Evolutionary conservation across 2,329 filamentous ascomycete species (phyloP).

Genomic region (Ophiostoma pallidulum): DNA sequence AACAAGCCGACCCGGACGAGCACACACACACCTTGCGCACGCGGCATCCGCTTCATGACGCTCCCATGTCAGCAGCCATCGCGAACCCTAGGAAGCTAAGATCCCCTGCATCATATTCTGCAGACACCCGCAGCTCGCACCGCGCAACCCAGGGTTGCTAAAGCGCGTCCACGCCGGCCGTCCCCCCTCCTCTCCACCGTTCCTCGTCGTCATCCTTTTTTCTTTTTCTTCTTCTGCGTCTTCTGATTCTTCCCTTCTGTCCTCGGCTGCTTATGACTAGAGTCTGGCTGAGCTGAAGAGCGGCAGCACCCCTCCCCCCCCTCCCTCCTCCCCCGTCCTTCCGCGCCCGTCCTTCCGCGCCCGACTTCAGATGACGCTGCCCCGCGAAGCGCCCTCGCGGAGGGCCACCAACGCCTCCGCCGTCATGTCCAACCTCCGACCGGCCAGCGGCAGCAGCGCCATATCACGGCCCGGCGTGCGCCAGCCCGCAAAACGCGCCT

Average conservation of each 20-base stretch:
- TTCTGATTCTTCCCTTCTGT: background rate
- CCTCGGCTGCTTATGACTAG: background rate
- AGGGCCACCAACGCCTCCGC: slow-evolving; percentile 22
- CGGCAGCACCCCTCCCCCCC: background rate
- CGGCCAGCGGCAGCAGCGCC: slow-evolving; percentile 15
- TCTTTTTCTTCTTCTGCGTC: background rate
- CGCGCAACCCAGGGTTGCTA: too few relatives aligned
- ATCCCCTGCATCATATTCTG: too few relatives aligned
- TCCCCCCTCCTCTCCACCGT: background rate
- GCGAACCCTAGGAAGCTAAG: too few relatives aligned
- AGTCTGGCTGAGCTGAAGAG: too few relatives aligned
- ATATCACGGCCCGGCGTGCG: slow-evolving; percentile 23
- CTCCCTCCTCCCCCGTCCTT: background rate
- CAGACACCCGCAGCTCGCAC: too few relatives aligned
- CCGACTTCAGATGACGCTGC: slow-evolving; percentile 10
- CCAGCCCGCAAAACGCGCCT: slow-evolving; percentile 17
- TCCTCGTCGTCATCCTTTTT: background rate
- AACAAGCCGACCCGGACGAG: background rate
- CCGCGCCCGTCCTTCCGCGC: background rate
- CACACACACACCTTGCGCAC: background rate
- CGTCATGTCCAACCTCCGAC: slow-evolving; percentile 9
- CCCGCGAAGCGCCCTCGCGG: slow-evolving; percentile 20
- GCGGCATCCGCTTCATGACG: background rate
- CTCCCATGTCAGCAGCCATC: slow-evolving; percentile 1
- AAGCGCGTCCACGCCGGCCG: background rate